These are phyloP conservation scores for Fomitopsis serialis DNA, from an alignment of 768 basidiomycete species.

Conservation along the genomic window DNA sequence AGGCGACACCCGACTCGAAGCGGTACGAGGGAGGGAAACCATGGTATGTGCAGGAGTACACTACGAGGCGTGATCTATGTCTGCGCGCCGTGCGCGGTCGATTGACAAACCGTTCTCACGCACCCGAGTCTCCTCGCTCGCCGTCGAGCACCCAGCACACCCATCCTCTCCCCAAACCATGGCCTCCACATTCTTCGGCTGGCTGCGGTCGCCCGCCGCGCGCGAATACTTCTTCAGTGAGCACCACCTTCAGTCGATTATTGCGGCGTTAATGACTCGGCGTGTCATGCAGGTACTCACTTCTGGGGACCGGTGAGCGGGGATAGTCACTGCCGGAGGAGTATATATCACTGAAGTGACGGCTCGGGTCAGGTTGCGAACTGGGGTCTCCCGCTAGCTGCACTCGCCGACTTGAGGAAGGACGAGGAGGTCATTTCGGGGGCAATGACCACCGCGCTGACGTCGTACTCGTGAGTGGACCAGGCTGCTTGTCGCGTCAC, in stretches of 20 bases:
- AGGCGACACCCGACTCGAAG: no score
- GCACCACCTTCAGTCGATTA: constrained; percentile 25
- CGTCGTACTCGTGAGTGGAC: constrained; percentile 84
- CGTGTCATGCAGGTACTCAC: constrained; percentile 66
- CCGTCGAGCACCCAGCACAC: background rate
- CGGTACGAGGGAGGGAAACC: no score
- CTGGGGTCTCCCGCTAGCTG: constrained; percentile 96
- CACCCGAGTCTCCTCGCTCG: background rate
- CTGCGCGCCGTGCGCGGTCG: background rate
- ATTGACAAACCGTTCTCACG: constrained; percentile 1
- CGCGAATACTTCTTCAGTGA: constrained; percentile 93
- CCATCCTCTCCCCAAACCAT: constrained; percentile 33
- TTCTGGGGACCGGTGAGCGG: constrained; percentile 96
- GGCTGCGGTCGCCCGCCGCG: constrained; percentile 88
- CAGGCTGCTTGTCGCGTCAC: background rate
- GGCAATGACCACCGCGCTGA: constrained; percentile 90
- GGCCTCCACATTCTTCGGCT: constrained; percentile 82
- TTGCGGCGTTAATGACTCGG: background rate
- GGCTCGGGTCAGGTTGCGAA: constrained; percentile 72
- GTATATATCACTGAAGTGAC: background rate
- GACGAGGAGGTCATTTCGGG: constrained; percentile 98
- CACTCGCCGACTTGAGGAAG: constrained; percentile 83
- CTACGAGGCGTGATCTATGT: no score
- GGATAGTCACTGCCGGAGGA: background rate
- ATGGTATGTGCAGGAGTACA: no score